phyloP scores from a whole-genome alignment of 768 basidiomycete genomes.

The Suillus lakei region DNA sequence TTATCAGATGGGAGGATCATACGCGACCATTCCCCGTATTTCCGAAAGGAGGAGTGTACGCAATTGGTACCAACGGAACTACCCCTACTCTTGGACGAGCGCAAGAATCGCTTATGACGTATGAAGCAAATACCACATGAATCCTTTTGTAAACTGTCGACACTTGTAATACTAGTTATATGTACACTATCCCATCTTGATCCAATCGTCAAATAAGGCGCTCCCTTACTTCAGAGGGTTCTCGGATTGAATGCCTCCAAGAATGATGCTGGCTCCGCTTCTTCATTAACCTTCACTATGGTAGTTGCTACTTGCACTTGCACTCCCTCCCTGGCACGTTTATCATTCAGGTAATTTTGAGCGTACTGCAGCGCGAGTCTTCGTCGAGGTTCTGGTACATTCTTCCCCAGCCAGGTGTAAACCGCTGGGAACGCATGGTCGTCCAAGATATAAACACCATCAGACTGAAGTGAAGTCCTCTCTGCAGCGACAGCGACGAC shows the following conservation, averaged over 20 bases:
- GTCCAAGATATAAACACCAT: constrained; percentile 59
- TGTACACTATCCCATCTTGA: neutral
- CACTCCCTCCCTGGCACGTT: constrained; percentile 24
- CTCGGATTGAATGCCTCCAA: constrained; percentile 18
- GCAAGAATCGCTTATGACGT: constrained; percentile 68
- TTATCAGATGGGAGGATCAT: constrained; percentile 86
- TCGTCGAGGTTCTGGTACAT: constrained; percentile 52
- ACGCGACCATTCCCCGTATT: constrained; percentile 81
- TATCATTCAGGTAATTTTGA: constrained; percentile 54
- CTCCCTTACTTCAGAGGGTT: neutral
- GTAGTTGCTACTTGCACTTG: constrained; percentile 23
- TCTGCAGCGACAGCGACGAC: constrained; percentile 42
- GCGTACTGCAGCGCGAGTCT: constrained; percentile 57
- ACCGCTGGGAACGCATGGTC: constrained; percentile 47
- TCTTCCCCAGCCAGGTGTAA: constrained; percentile 63
- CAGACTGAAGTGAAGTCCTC: constrained; percentile 44
- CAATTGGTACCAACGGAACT: constrained; percentile 94
- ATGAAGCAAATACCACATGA: constrained; percentile 8
- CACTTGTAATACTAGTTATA: neutral
- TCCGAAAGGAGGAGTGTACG: constrained; percentile 75
- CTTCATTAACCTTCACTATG: constrained; percentile 36
- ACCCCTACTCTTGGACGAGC: constrained; percentile 88
- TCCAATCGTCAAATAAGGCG: neutral
- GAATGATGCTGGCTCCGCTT: constrained; percentile 55
- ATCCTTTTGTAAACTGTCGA: neutral